Conservation (phyloP, 257 asterid species). For the Solanum sitiens region DNA sequence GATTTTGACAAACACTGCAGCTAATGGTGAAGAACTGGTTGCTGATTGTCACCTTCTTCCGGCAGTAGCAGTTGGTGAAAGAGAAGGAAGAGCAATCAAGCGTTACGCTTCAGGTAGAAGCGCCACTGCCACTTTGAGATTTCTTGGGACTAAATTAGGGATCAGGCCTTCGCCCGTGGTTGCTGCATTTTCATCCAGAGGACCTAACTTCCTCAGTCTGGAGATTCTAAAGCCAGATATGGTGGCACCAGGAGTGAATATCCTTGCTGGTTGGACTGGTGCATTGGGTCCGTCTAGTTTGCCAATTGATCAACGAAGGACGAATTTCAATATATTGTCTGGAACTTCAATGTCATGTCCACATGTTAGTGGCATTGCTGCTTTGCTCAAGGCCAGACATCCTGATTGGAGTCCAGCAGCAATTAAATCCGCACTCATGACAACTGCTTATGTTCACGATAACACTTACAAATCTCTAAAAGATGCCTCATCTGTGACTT, state of each 20-base stretch:
- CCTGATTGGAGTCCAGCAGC: conserved; percentile 86
- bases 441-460: conserved; percentile 75
- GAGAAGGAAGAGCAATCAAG: conserved; percentile 44
- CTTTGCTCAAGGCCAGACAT: conserved; percentile 63
- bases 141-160: conserved; percentile 60
- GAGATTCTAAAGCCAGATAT: conserved; percentile 81
- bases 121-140: conserved; percentile 51
- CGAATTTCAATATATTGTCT: conserved; percentile 68
- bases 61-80: conserved; percentile 72
- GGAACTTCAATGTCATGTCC: conserved; percentile 99
- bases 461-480: conserved; percentile 38
- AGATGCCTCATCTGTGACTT: conserved; percentile 44
- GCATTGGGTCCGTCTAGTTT: conserved; percentile 70
- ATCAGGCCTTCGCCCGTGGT: conserved; percentile 80
- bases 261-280: conserved; percentile 89
- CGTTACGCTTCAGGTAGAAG: conserved; percentile 24
- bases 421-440: conserved; percentile 82
- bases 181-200: conserved; percentile 89
- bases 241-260: conserved; percentile 92
- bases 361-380: conserved; percentile 85
- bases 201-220: conserved; percentile 63
- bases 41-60: conserved; percentile 90
- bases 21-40: conserved; percentile 78
- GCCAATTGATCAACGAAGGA: conserved; percentile 56
- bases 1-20: conserved; percentile 67